These are phyloP conservation scores for Bipolaris gigantea DNA, from an alignment of 2,329 filamentous ascomycete species.

Conservation along the genomic window DNA sequence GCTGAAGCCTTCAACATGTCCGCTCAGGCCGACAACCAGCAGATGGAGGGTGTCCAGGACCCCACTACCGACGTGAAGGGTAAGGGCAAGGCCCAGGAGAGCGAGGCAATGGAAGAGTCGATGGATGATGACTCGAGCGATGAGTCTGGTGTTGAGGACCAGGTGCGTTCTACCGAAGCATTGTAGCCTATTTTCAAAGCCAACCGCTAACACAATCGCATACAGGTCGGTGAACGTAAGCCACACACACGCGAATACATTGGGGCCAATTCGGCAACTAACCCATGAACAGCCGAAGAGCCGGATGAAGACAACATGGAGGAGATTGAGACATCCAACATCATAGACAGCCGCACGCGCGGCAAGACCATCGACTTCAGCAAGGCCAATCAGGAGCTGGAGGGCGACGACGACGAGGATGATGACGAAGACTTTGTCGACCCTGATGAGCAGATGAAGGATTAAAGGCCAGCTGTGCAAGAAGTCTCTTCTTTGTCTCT, in stretches of 20 bases:
- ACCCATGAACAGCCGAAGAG: constrained; percentile 53
- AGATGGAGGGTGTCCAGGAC: constrained; percentile 44
- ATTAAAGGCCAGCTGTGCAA: constrained; percentile 40
- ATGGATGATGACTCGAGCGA: constrained; percentile 68
- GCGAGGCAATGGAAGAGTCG: constrained; percentile 71
- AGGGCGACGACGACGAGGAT: constrained; percentile 74
- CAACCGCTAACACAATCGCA: constrained; percentile 30
- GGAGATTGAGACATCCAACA: constrained; percentile 88
- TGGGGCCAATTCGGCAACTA: constrained; percentile 16
- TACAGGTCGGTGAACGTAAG: constrained; percentile 44
- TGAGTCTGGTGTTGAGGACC: constrained; percentile 65
- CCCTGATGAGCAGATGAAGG: constrained; percentile 70
- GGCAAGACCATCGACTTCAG: constrained; percentile 91
- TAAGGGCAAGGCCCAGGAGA: constrained; percentile 78
- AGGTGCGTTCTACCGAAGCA: constrained; percentile 50
- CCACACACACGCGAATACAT: constrained; percentile 8
- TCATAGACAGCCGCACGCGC: constrained; percentile 82
- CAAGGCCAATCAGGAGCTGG: constrained; percentile 80
- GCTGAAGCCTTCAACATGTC: constrained; percentile 30
- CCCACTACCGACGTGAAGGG: constrained; percentile 67
- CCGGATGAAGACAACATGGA: constrained; percentile 82
- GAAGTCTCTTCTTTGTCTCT: constrained; percentile 14
- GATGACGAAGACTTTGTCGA: constrained; percentile 72
- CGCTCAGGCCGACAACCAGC: constrained; percentile 39
- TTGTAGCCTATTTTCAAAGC: constrained; percentile 3